phyloP scores from a whole-genome alignment of 768 basidiomycete species.

The Russula lepida region DNA sequence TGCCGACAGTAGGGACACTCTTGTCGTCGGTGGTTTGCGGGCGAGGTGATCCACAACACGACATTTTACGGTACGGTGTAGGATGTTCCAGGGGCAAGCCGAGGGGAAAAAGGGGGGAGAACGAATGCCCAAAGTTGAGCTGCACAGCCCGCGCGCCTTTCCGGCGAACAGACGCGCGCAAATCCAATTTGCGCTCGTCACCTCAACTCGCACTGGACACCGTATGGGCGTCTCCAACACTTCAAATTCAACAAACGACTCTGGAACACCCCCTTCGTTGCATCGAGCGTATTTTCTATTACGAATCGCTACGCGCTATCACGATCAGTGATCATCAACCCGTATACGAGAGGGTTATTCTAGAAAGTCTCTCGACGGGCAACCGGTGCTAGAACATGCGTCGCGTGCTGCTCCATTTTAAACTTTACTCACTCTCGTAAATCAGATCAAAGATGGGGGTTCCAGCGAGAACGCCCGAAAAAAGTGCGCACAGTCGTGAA shows the following conservation, averaged over 20 bases:
- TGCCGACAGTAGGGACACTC: too few relatives aligned
- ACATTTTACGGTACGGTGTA: constrained; percentile 40
- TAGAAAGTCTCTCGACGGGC: not conserved
- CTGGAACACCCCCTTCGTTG: not conserved
- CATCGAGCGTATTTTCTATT: not conserved
- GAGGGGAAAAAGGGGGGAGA: not conserved
- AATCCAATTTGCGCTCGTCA: not conserved
- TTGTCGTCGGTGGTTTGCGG: constrained; percentile 23
- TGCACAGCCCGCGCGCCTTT: not conserved
- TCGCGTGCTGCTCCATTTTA: not conserved
- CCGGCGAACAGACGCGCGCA: not conserved
- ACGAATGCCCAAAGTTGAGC: not conserved
- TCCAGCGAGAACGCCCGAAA: not conserved
- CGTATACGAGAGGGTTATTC: not conserved
- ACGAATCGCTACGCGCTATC: not conserved
- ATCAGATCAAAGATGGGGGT: not conserved
- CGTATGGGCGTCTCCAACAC: not conserved
- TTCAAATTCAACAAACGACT: not conserved
- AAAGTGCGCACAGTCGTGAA: not conserved
- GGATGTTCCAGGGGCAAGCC: not conserved
- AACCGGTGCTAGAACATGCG: not conserved
- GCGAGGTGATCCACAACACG: constrained; percentile 49
- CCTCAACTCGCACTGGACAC: not conserved
- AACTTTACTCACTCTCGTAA: not conserved
- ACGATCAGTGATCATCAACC: not conserved